A percentile compares a stretch with the other conserved stretches of the same genome.
phyloP scores from a whole-genome alignment of 164 flowering plant genomes.

The Stephania cephalantha region DNA sequence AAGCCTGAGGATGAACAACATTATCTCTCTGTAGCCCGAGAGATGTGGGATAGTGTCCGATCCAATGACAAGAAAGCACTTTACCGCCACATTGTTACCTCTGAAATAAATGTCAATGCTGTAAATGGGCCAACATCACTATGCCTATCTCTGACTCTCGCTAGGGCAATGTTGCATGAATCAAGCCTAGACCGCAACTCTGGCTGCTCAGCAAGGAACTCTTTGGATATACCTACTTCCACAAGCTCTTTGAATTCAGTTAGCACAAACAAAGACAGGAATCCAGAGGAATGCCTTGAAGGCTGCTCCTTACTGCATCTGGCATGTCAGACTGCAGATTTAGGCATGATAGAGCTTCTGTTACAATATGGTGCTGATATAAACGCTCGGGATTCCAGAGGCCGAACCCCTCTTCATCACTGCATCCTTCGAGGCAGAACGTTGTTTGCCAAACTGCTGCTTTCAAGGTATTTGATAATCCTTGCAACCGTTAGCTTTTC shows the following conservation, averaged over 20 bases:
- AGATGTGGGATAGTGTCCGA: constrained; percentile 66
- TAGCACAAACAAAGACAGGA: constrained; percentile 22
- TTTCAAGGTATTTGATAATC: constrained; percentile 41
- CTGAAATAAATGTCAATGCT: constrained; percentile 60
- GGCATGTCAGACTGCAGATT: constrained; percentile 71
- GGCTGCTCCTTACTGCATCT: constrained; percentile 75
- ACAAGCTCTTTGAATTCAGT: constrained; percentile 26
- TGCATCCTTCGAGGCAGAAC: constrained; percentile 44
- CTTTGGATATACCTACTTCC: constrained; percentile 23
- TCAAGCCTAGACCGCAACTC: constrained; percentile 24
- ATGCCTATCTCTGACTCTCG: constrained; percentile 30
- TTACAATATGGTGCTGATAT: constrained; percentile 81
- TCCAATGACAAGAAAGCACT: constrained; percentile 68
- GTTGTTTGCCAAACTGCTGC: constrained; percentile 50
- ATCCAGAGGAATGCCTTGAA: constrained; percentile 36
- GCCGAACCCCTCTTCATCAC: constrained; percentile 75
- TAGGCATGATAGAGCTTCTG: constrained; percentile 88
- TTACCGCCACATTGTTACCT: constrained; percentile 59
- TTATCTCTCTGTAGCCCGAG: constrained; percentile 42
- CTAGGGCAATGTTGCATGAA: constrained; percentile 64
- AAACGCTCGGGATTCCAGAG: constrained; percentile 57
- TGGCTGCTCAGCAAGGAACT: constrained; percentile 25
- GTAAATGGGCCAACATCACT: constrained; percentile 36
- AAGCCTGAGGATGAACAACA: constrained; percentile 34
- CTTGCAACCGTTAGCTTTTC: neutral